phyloP scores from a whole-genome alignment of 1,139 yeast genomes.

The Kluyveromyces sp. region DNA sequence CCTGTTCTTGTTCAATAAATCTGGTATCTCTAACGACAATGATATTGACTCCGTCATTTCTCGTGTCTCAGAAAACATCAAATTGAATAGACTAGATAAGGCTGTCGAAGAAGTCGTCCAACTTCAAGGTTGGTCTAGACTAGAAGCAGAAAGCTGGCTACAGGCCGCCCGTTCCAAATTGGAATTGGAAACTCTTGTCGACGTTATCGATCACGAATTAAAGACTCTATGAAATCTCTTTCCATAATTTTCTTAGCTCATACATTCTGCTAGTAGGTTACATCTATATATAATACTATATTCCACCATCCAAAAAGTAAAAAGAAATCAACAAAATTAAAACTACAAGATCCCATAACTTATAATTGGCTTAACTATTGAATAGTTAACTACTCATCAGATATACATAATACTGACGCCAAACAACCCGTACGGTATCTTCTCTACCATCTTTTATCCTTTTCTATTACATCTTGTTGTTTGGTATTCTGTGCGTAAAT shows the following conservation, averaged over 20 bases:
- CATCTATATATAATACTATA: no score
- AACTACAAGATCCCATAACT: no score
- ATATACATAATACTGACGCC: no score
- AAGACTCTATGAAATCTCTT: constrained; percentile 23
- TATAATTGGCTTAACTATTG: no score
- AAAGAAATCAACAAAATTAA: no score
- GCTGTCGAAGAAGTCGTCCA: constrained; percentile 91
- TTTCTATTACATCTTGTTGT: not conserved
- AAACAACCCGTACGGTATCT: not conserved
- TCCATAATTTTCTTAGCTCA: no score
- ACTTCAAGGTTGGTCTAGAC: constrained; percentile 90
- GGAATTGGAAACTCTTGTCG: constrained; percentile 76
- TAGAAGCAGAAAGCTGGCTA: constrained; percentile 87
- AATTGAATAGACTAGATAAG: constrained; percentile 68
- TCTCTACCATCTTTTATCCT: not conserved
- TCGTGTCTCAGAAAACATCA: constrained; percentile 69
- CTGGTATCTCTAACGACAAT: constrained; percentile 57
- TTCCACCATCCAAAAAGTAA: no score
- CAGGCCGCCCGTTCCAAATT: constrained; percentile 79
- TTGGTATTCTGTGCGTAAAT: not conserved
- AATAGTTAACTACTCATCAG: no score
- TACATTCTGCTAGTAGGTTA: no score
- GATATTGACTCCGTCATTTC: constrained; percentile 88
- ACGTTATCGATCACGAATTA: constrained; percentile 35
- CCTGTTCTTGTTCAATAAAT: constrained; percentile 56